Percentiles rank a stretch among this genome's conserved stretches.
Evolutionary conservation across 2,329 filamentous ascomycete genomes (phyloP).

Genomic region (Colletotrichum neosansevieriae): DNA sequence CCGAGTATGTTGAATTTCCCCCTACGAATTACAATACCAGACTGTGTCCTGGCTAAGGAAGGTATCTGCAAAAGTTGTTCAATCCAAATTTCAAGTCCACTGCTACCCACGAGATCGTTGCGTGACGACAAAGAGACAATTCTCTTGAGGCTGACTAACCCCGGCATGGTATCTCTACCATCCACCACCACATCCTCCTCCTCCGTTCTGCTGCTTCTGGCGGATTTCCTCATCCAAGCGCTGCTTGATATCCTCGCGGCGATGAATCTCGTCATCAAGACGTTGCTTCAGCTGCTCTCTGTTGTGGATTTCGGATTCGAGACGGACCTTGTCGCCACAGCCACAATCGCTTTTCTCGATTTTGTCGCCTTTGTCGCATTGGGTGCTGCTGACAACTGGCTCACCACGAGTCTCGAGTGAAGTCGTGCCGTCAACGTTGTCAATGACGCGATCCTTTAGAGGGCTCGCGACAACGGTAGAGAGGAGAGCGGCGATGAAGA

Average conservation of each 20-base stretch:
- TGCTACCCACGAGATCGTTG: too few relatives aligned
- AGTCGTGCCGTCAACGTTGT: not conserved
- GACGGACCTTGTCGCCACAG: not conserved
- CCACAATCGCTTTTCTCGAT: too few relatives aligned
- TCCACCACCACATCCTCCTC: not conserved
- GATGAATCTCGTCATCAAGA: slow-evolving; percentile 36
- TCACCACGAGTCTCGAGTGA: slow-evolving; percentile 2
- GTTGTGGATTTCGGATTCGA: slow-evolving; percentile 48
- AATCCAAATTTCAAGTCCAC: too few relatives aligned
- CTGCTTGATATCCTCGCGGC: slow-evolving; percentile 21
- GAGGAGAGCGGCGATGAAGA: slow-evolving; percentile 21
- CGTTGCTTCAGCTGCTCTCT: slow-evolving; percentile 44
- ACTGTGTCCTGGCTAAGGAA: too few relatives aligned
- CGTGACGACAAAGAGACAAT: too few relatives aligned
- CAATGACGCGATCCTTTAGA: not conserved
- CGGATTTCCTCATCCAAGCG: slow-evolving; percentile 25
- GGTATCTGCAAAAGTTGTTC: too few relatives aligned
- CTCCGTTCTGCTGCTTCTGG: not conserved
- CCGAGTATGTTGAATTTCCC: too few relatives aligned
- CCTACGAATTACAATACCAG: too few relatives aligned
- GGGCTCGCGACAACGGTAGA: slow-evolving; percentile 12
- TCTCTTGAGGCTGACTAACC: too few relatives aligned
- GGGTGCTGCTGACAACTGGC: not conserved
- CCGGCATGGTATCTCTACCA: too few relatives aligned
- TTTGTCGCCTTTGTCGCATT: too few relatives aligned